These are phyloP conservation scores for Noccaea bulbosa DNA, from an alignment of 345 rosid genomes.

Conservation along the genomic window DNA sequence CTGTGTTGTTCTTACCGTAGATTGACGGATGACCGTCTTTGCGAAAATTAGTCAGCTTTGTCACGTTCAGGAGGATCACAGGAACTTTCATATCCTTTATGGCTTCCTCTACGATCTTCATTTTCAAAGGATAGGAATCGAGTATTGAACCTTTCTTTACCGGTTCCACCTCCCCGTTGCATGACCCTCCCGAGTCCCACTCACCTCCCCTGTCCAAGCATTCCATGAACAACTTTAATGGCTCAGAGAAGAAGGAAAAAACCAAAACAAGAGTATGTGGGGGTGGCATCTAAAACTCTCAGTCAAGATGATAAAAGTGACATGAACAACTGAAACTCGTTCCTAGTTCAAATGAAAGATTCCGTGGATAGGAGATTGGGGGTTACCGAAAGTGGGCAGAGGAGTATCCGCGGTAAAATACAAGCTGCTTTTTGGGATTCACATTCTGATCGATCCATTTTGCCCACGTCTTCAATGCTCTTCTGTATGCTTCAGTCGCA, in stretches of 20 bases:
- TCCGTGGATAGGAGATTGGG: neutral
- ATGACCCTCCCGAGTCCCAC: slow-evolving; percentile 96
- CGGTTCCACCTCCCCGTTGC: slow-evolving; percentile 79
- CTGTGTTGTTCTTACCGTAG: slow-evolving; percentile 59
- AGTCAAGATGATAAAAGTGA: slow-evolving; percentile 17
- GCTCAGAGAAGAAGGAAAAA: no score
- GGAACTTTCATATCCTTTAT: slow-evolving; percentile 60
- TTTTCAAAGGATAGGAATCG: slow-evolving; percentile 70
- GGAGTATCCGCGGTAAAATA: slow-evolving; percentile 93
- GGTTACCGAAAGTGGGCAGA: slow-evolving; percentile 90
- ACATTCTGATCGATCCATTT: slow-evolving; percentile 73
- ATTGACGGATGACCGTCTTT: slow-evolving; percentile 93
- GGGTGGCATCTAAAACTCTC: no score
- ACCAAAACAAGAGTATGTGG: no score
- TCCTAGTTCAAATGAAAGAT: neutral
- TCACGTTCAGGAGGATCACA: slow-evolving; percentile 71
- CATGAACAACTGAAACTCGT: slow-evolving; percentile 9
- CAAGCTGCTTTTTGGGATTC: slow-evolving; percentile 62
- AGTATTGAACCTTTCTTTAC: slow-evolving; percentile 62
- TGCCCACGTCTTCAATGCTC: slow-evolving; percentile 86
- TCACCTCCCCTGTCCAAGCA: slow-evolving; percentile 77
- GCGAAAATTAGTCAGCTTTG: slow-evolving; percentile 84
- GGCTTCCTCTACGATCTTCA: slow-evolving; percentile 90
- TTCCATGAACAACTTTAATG: no score
- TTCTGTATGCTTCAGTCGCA: slow-evolving; percentile 83